phyloP scores from a whole-genome alignment of 2,329 filamentous ascomycete genomes.

The Penicillium freii region DNA sequence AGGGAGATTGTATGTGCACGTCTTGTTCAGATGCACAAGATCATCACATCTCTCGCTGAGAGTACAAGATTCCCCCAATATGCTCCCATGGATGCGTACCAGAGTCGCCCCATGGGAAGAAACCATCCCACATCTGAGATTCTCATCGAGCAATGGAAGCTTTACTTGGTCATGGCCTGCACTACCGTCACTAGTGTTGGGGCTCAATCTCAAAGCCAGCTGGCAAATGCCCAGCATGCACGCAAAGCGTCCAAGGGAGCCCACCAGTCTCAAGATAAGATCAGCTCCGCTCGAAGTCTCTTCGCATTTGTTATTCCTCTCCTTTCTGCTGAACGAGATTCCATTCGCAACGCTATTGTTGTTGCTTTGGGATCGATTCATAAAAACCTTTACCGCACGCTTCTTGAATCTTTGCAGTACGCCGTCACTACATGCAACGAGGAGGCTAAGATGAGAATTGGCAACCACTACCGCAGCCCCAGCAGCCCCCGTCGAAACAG shows the following conservation, averaged over 20 bases:
- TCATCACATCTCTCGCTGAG: conserved; percentile 76
- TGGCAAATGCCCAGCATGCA: conserved; percentile 67
- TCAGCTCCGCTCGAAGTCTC: conserved; percentile 81
- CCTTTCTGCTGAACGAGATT: conserved; percentile 72
- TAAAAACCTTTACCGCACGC: conserved; percentile 82
- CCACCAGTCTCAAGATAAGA: conserved; percentile 68
- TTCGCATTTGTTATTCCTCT: conserved; percentile 92
- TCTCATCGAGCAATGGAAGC: conserved; percentile 94
- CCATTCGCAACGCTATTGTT: conserved; percentile 86
- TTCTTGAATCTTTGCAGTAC: conserved; percentile 85
- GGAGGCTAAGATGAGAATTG: conserved; percentile 77
- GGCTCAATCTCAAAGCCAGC: conserved; percentile 57
- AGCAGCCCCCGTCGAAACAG: conserved; percentile 79
- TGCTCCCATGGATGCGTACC: conserved; percentile 35
- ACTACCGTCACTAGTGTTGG: conserved; percentile 87
- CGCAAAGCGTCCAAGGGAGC: conserved; percentile 73
- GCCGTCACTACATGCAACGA: conserved; percentile 84
- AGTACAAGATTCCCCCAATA: conserved; percentile 56
- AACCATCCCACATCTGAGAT: conserved; percentile 74
- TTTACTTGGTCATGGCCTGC: conserved; percentile 95
- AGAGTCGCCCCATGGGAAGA: conserved; percentile 43
- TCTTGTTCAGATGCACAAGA: conserved; percentile 87
- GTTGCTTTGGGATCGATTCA: conserved; percentile 93
- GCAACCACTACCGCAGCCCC: conserved; percentile 72
- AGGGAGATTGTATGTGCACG: conserved; percentile 90